Percentiles rank a stretch among this genome's conserved stretches.
Evolutionary conservation across 305 asterid species (phyloP).

Genomic region (Solanum hybrid): DNA sequence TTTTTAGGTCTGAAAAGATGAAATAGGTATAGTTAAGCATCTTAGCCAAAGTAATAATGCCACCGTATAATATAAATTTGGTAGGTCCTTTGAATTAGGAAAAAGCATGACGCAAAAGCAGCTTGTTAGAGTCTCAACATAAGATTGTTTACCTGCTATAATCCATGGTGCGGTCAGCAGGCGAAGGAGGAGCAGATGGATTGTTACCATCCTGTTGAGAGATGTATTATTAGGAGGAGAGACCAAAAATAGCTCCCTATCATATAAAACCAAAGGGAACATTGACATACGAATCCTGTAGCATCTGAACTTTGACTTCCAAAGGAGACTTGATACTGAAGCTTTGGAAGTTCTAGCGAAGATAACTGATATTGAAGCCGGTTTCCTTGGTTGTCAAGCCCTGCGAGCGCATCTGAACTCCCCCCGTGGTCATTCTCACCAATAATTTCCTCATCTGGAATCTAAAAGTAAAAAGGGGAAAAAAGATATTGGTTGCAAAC

Average conservation of each 20-base stretch:
- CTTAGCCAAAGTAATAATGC: neutral
- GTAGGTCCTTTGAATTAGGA: neutral
- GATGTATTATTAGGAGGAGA: constrained; percentile 10
- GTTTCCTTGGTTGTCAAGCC: constrained; percentile 33
- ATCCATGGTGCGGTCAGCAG: constrained; percentile 25
- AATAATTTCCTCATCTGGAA: constrained; percentile 69
- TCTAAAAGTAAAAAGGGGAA: constrained; percentile 24
- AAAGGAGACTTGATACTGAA: constrained; percentile 52
- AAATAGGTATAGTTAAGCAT: neutral
- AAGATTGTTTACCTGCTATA: constrained; percentile 34
- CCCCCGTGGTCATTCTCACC: constrained; percentile 52
- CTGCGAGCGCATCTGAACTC: constrained; percentile 16
- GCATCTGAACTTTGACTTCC: constrained; percentile 59
- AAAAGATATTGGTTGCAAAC: neutral
- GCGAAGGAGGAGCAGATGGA: constrained; percentile 31
- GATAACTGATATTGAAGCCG: constrained; percentile 29
- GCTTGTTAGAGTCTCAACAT: constrained; percentile 5
- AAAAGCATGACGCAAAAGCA: neutral
- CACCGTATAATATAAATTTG: neutral
- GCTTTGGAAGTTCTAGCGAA: constrained; percentile 16
- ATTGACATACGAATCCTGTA: constrained; percentile 49
- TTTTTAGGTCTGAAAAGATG: constrained; percentile 33
- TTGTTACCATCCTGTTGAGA: constrained; percentile 54
- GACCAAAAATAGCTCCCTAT: neutral
- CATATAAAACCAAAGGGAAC: neutral